Base-by-base conservation (phyloP, 75 land plant genomes). In the Gnetum montanum region DNA sequence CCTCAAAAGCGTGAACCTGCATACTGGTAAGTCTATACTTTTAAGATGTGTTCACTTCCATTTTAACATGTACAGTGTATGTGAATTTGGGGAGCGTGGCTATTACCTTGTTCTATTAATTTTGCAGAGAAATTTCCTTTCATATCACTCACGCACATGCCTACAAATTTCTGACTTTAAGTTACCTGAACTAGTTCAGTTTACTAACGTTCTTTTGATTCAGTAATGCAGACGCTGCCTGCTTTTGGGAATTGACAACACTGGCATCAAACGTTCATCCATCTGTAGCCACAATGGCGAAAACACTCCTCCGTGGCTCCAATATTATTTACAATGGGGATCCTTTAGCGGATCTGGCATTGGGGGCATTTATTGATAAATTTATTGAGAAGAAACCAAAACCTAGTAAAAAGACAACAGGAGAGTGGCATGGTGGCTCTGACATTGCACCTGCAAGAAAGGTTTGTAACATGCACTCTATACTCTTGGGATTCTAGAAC, bases 311-410 rank as follows among this genome's bases (percentile, higher is more conserved):
- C 44, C 83, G 78, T 30, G 96, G 96, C 30, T 79, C 75, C 57
- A 78, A 70, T 34, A 81, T 95, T 50, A 77, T 86, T 7, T 95
- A 95, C 71, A 69, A 77, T 65, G 99, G 97, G 1, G 80, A 95
- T 49, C 99, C 99, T 31, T 22, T 90, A 31, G 79, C 69, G 41
- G 97, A 95, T 61, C 65, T 95, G 19, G 75, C 85, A 11, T 77
- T 95, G 54, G 54, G 61, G 65, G 82, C 93, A 34, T 95, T 95
- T 65, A 70, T 95, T 43, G 89, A 90, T 56, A 95, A 89, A 61
- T 90, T 90, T 49, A 75, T 80, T 68, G 99, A 95, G 74, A 90
- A 90, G 73, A 95, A 95, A 64, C 86, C 97, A 46, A 95, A 83
- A 62, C 18, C 75, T 48, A 77, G 49, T 30, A 67, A 65, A 46